These are phyloP conservation scores for Sclerotinia glacialis DNA, from an alignment of 2,329 filamentous ascomycete species.

Conservation along the genomic window DNA sequence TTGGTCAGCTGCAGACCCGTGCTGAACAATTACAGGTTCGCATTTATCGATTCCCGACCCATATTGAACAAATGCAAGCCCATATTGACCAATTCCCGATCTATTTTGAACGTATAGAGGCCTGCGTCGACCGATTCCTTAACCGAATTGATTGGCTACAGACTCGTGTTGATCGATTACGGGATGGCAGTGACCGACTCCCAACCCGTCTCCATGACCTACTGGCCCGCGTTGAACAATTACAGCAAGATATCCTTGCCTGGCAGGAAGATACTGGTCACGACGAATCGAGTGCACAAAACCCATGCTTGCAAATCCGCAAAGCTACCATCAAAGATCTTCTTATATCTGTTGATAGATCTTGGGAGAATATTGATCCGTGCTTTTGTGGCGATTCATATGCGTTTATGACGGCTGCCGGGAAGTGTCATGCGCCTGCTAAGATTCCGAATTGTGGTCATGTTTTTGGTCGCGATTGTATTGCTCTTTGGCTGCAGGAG, in stretches of 20 bases:
- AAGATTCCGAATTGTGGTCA: background rate
- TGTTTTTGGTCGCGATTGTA: background rate
- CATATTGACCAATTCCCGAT: no score
- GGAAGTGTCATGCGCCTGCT: background rate
- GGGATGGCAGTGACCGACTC: no score
- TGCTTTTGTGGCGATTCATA: background rate
- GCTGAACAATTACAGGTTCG: no score
- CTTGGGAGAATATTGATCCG: background rate
- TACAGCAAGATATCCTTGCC: background rate
- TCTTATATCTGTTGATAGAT: background rate
- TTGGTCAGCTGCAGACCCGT: no score
- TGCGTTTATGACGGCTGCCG: background rate
- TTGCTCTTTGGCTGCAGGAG: background rate
- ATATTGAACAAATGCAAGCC: no score
- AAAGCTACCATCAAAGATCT: background rate
- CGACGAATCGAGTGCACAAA: background rate
- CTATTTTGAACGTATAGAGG: no score
- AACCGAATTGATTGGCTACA: no score
- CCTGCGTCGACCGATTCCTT: no score
- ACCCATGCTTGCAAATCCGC: background rate
- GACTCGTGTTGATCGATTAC: no score
- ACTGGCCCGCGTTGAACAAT: no score
- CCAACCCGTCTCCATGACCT: accelerated
- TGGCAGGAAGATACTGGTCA: background rate
- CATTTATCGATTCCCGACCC: no score